phyloP scores from a whole-genome alignment of 176 grass and related monocot genomes.

The Rhynchospora breviuscula region DNA sequence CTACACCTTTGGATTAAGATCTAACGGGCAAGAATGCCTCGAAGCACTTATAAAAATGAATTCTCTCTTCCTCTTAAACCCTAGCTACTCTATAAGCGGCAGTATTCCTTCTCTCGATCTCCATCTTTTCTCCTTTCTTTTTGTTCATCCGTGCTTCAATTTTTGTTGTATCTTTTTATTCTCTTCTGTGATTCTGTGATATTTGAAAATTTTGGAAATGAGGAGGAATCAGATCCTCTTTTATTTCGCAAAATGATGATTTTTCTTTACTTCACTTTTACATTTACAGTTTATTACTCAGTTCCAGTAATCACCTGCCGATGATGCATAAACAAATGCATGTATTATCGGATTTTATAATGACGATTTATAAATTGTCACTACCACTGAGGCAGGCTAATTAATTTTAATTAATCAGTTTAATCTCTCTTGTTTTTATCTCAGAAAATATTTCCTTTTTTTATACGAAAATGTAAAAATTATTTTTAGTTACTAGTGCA shows the following conservation, averaged over 20 bases:
- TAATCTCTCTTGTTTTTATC: neutral
- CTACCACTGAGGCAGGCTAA: slow-evolving; percentile 35
- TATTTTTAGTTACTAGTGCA: neutral
- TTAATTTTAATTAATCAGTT: too few species aligned
- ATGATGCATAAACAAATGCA: slow-evolving; percentile 26
- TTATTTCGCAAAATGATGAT: neutral
- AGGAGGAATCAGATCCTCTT: neutral
- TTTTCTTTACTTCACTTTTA: neutral
- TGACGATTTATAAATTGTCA: slow-evolving; percentile 38
- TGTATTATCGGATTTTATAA: slow-evolving; percentile 32
- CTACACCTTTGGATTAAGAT: neutral
- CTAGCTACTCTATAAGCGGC: neutral
- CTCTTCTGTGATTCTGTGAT: neutral
- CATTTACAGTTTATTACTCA: neutral
- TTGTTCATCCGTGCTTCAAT: neutral
- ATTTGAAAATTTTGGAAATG: neutral
- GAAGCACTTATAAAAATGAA: neutral
- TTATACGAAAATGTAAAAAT: neutral
- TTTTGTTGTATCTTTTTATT: neutral
- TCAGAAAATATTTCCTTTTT: neutral
- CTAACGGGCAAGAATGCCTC: neutral
- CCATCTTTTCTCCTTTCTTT: neutral
- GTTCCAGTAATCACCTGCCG: slow-evolving; percentile 1
- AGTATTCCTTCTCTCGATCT: neutral
- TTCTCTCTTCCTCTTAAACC: neutral